Base-by-base conservation (phyloP, 1,284 basidiomycete species). In the Heterobasidion irregulare region DNA sequence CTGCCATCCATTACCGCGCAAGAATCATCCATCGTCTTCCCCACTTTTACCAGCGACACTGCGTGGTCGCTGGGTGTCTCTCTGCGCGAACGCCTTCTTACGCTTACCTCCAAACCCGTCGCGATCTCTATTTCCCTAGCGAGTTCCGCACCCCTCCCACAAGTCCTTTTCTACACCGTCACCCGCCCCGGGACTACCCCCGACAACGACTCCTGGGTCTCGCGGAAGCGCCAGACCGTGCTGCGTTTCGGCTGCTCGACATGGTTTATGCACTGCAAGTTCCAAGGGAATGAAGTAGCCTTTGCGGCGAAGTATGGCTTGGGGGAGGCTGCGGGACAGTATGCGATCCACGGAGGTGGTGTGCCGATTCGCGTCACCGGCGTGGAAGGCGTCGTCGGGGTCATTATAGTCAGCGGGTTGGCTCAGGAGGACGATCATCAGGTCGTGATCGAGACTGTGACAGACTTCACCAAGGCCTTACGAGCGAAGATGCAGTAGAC, bases 181-280 rank as follows among this genome's bases (percentile, higher is more conserved):
- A 63, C 65, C 1, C 58, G 59, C 4, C 60, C 65, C 0, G 71
- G 71, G 4, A 72, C 67, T 32, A 57, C 56, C 33, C 62, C 67
- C 1, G 68, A 72, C 59, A 70, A 68, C 54, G 70, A 68, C 65
- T 57, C 57, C 47, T 71, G 68, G 70, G 65, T 71, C 50, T 65
- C 65, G 49, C 71, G 70, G 50, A 72, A 69, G 55, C 71, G 71
- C 50, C 64, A 64, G 12, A 64, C 64, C 1, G 69, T 71, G 43
- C 64, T 70, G 2, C 56, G 71, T 50, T 72, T 67, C 68, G 63
- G 68, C 7, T 34, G 36, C 54, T 66, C 66, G 47, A 65, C 65
- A 10, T 62, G 62, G 58, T 53, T 56, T 9, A 62, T 70, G 64
- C 62, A 63, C 56, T 57, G 60, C 58, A 63, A 63, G 56, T 57